Conservation (phyloP, 2,329 filamentous ascomycete species). For the Clonostachys rhizophaga region DNA sequence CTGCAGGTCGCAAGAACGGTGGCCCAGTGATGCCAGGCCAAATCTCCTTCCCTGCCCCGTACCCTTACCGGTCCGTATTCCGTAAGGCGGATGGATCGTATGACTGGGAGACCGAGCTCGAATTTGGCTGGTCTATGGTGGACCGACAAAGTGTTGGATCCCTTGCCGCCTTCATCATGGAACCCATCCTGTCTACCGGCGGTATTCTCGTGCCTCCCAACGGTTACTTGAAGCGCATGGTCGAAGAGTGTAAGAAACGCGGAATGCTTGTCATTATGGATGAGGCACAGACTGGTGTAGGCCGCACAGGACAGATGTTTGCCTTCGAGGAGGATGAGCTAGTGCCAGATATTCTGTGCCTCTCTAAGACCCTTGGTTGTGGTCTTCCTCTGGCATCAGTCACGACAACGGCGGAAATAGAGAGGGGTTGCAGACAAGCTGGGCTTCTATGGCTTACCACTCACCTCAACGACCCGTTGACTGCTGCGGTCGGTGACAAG, state of each 20-base stretch:
- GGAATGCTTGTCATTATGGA: conserved; percentile 55
- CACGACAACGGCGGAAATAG: conserved; percentile 41
- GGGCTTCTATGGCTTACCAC: conserved; percentile 46
- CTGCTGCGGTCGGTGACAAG: conserved; percentile 47
- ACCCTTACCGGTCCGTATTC: conserved; percentile 59
- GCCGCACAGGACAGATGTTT: conserved; percentile 52
- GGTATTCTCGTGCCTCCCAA: conserved; percentile 51
- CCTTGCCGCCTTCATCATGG: conserved; percentile 57
- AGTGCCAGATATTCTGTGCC: conserved; percentile 42
- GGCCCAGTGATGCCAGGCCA: conserved; percentile 48
- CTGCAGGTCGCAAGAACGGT: conserved; percentile 40
- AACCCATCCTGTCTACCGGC: conserved; percentile 52
- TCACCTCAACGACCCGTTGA: conserved; percentile 48
- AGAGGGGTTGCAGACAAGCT: conserved; percentile 31
- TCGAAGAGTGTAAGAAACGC: conserved; percentile 43
- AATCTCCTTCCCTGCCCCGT: conserved; percentile 52
- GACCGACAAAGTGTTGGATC: conserved; percentile 54
- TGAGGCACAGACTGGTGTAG: conserved; percentile 56
- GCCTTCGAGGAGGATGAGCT: conserved; percentile 46
- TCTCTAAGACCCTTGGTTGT: conserved; percentile 50
- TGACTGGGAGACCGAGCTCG: conserved; percentile 61
- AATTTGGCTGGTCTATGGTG: conserved; percentile 58
- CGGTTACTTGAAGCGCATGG: conserved; percentile 50
- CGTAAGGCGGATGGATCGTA: conserved; percentile 53
- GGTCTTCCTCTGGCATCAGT: conserved; percentile 42